Evolutionary conservation across 2,329 filamentous ascomycete genomes (phyloP).

Genomic region (Colletotrichum sp.): DNA sequence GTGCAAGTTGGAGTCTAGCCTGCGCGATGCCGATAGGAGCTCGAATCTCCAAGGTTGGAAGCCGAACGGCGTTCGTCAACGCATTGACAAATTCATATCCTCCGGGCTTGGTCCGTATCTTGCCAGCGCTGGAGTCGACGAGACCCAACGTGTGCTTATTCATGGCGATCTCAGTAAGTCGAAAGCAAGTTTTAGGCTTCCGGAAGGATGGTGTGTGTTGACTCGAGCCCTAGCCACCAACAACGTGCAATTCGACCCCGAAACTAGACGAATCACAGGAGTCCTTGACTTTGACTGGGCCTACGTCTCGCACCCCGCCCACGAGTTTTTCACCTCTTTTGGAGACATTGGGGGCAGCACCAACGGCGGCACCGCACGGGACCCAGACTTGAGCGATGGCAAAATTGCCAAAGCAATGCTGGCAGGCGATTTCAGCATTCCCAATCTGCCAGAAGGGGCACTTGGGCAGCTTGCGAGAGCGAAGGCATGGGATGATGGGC

Average conservation of each 20-base stretch:
- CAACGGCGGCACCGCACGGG: not conserved
- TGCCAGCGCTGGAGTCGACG: constrained; percentile 14
- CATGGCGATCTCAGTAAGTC: constrained; percentile 32
- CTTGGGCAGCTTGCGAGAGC: not conserved
- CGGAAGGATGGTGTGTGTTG: no score
- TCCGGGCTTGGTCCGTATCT: constrained; percentile 17
- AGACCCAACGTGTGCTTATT: constrained; percentile 17
- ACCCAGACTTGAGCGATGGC: constrained; percentile 19
- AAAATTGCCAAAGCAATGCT: constrained; percentile 1
- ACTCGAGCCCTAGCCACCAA: not conserved
- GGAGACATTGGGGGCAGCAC: constrained; percentile 18
- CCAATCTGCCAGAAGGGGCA: not conserved
- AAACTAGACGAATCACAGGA: constrained; percentile 24
- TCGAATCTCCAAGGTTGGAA: constrained; percentile 26
- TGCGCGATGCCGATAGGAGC: constrained; percentile 17
- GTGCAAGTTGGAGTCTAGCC: not conserved
- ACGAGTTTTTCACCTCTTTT: constrained; percentile 29
- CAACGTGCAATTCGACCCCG: constrained; percentile 29
- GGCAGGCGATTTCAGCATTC: not conserved
- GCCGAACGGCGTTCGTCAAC: not conserved
- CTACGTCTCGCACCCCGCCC: constrained; percentile 24
- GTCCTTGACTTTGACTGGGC: constrained; percentile 34
- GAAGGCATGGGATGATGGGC: not conserved
- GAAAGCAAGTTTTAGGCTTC: not conserved
- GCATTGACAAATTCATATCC: constrained; percentile 23